Evolutionary conservation across 768 basidiomycete genomes (phyloP).

Genomic region (Suillus clintonianus): DNA sequence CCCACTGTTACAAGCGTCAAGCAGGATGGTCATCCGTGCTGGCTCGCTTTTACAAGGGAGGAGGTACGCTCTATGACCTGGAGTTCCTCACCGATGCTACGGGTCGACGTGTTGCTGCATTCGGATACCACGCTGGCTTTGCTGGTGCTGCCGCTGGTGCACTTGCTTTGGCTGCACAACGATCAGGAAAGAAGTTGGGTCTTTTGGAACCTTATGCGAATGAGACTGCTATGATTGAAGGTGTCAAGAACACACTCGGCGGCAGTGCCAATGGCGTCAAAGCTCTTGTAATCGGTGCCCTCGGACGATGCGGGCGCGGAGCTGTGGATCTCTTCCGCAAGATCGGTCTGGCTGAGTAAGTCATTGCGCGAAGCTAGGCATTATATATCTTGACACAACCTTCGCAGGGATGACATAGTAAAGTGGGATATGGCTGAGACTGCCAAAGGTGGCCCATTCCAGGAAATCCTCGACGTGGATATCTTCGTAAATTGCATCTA

Average conservation of each 20-base stretch:
- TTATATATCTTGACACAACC: constrained; percentile 1
- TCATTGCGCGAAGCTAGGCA: constrained; percentile 13
- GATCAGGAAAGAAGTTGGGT: constrained; percentile 61
- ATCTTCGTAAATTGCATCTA: constrained; percentile 99
- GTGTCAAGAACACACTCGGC: constrained; percentile 66
- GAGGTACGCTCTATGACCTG: constrained; percentile 88
- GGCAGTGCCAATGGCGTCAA: constrained; percentile 73
- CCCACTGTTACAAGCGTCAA: constrained; percentile 96
- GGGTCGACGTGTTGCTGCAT: constrained; percentile 94
- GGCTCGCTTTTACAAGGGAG: constrained; percentile 79
- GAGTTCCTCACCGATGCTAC: constrained; percentile 88
- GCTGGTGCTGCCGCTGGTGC: constrained; percentile 95
- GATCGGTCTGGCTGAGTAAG: constrained; percentile 92
- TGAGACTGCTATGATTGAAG: constrained; percentile 79
- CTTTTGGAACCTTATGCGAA: constrained; percentile 79
- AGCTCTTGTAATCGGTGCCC: constrained; percentile 93
- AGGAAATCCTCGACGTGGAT: constrained; percentile 94
- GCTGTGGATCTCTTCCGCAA: constrained; percentile 95
- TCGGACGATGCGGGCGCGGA: constrained; percentile 92
- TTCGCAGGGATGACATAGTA: constrained; percentile 79
- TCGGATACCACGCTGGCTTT: constrained; percentile 97
- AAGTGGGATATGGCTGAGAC: constrained; percentile 99
- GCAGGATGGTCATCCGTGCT: constrained; percentile 90
- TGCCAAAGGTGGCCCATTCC: constrained; percentile 93
- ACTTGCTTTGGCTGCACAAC: constrained; percentile 73